These are phyloP conservation scores for Logfia minima DNA, from an alignment of 129 eudicot species.

Conservation along the genomic window DNA sequence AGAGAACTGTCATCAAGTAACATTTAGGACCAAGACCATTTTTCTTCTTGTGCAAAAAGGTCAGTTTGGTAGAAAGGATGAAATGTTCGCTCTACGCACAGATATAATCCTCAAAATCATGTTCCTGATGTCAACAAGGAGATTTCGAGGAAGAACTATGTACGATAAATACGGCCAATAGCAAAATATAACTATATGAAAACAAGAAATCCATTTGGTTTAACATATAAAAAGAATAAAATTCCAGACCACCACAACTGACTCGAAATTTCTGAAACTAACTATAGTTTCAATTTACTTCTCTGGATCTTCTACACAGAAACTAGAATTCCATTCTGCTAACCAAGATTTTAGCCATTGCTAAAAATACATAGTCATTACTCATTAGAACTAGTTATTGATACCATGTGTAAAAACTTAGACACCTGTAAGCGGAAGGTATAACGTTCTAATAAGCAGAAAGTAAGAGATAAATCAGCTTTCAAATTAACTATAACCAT, in stretches of 20 bases:
- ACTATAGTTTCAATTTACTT: background rate
- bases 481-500: background rate
- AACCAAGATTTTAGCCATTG: too few species aligned
- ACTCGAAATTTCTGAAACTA: background rate
- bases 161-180: background rate
- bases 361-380: background rate
- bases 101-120: background rate
- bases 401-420: background rate
- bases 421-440: too few species aligned
- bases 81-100: background rate
- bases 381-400: background rate
- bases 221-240: background rate
- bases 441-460: background rate
- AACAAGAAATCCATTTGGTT: background rate
- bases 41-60: conserved; percentile 7
- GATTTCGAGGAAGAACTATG: conserved; percentile 5
- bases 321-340: background rate
- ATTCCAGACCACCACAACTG: background rate
- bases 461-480: background rate
- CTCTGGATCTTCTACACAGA: background rate
- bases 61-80: background rate
- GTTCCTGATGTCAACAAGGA: conserved; percentile 1
- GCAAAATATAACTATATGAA: background rate
- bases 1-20: background rate
- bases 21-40: background rate